These are phyloP conservation scores for Rhododendron molle DNA, from an alignment of 148 eudicot genomes.

Conservation along the genomic window DNA sequence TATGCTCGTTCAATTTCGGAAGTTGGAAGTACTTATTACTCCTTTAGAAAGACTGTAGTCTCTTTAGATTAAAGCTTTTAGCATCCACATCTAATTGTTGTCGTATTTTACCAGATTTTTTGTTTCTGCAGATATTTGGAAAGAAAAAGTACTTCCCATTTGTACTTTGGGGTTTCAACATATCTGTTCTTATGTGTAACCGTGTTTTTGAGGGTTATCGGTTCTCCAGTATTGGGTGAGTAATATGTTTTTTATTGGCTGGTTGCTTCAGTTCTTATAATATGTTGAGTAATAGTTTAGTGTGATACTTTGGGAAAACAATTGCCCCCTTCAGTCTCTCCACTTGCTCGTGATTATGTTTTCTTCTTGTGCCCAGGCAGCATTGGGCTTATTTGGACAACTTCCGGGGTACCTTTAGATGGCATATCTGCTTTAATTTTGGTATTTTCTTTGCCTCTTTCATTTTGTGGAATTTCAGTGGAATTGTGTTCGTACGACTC, in stretches of 20 bases:
- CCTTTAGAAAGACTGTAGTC: background rate
- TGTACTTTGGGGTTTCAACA: conserved; percentile 69
- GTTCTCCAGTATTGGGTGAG: conserved; percentile 86
- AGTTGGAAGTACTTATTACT: background rate
- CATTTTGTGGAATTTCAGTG: background rate
- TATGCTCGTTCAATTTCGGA: background rate
- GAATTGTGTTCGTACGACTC: background rate
- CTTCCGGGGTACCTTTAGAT: conserved; percentile 85
- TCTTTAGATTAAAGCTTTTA: background rate
- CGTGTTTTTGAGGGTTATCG: conserved; percentile 79
- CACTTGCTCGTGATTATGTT: background rate
- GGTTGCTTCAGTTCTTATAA: background rate
- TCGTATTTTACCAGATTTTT: conserved; percentile 26
- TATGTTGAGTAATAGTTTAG: background rate
- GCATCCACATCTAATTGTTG: conserved; percentile 14
- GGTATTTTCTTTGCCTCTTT: conserved; percentile 42
- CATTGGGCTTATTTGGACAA: conserved; percentile 74
- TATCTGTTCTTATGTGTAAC: conserved; percentile 55
- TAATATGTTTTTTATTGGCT: background rate
- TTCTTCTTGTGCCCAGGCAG: conserved; percentile 38
- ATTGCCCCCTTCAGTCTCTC: conserved; percentile 1
- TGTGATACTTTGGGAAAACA: background rate
- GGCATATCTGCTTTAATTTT: conserved; percentile 98
- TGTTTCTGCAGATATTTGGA: conserved; percentile 62
- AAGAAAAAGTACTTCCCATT: conserved; percentile 62